Evolutionary conservation across 2,329 filamentous ascomycete genomes (phyloP).

Genomic region (Xylaria polymorpha): DNA sequence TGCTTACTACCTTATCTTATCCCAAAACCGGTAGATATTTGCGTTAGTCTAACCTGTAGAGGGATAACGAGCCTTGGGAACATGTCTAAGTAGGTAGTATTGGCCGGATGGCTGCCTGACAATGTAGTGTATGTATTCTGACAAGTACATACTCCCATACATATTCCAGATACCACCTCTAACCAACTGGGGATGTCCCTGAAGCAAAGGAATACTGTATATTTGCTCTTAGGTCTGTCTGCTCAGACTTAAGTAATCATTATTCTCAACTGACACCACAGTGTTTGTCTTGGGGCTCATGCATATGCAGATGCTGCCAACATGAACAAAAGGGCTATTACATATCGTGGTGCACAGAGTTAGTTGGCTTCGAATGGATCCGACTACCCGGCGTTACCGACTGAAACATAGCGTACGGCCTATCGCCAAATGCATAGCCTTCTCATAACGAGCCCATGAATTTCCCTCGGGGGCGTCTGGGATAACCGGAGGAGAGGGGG

Average conservation of each 20-base stretch:
- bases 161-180: not conserved
- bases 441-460: slow-evolving; percentile 27
- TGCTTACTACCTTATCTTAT: slow-evolving; percentile 11
- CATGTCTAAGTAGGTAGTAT: not conserved
- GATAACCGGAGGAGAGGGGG: slow-evolving; percentile 4
- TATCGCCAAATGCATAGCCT: slow-evolving; percentile 34
- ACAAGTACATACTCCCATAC: not conserved
- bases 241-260: not conserved
- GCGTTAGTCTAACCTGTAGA: not conserved
- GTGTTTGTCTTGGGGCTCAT: not conserved
- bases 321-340: slow-evolving; percentile 7
- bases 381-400: slow-evolving; percentile 6
- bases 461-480: not conserved
- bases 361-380: not conserved
- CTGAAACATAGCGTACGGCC: slow-evolving; percentile 29
- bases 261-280: not conserved
- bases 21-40: not conserved
- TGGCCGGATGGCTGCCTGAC: slow-evolving; percentile 2
- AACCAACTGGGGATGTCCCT: not conserved
- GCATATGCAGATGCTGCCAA: slow-evolving; percentile 1
- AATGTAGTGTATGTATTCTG: not conserved
- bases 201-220: not conserved
- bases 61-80: not conserved
- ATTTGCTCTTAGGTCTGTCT: not conserved
- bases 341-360: not conserved